These are phyloP conservation scores for Blastobotrys aristatus DNA, from an alignment of 1,139 yeast genomes.

Conservation along the genomic window DNA sequence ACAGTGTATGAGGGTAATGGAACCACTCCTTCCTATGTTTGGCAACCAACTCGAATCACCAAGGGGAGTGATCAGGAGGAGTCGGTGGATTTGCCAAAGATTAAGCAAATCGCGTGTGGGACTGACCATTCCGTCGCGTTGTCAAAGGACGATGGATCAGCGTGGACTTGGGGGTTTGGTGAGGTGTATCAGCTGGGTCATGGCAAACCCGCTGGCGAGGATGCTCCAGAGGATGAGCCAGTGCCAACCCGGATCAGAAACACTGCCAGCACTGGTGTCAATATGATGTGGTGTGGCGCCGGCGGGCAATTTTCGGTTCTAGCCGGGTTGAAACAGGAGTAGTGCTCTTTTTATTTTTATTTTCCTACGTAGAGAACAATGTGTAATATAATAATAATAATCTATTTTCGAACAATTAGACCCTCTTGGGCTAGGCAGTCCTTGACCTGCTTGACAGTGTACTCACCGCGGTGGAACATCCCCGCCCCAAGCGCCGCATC, in stretches of 20 bases:
- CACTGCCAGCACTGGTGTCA: conserved; percentile 81
- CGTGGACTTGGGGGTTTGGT: conserved; percentile 96
- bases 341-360: not conserved
- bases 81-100: conserved; percentile 46
- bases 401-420: conserved; percentile 38
- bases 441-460: conserved; percentile 80
- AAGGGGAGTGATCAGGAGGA: conserved; percentile 32
- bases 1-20: conserved; percentile 78
- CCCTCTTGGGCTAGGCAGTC: conserved; percentile 50
- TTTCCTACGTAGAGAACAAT: not conserved
- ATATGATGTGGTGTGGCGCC: conserved; percentile 68
- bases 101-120: conserved; percentile 71
- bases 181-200: conserved; percentile 95
- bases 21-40: conserved; percentile 76
- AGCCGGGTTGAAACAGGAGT: conserved; percentile 50
- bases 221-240: conserved; percentile 39
- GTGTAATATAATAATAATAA: not conserved
- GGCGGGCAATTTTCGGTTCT: conserved; percentile 95
- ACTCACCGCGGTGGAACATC: conserved; percentile 92
- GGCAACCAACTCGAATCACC: conserved; percentile 67
- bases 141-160: conserved; percentile 68
- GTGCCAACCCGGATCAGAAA: conserved; percentile 76
- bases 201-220: conserved; percentile 81
- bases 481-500: conserved; percentile 99
- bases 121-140: conserved; percentile 90